These are phyloP conservation scores for Monosporascus cannonballus DNA, from an alignment of 2,329 filamentous ascomycete genomes.

Conservation along the genomic window DNA sequence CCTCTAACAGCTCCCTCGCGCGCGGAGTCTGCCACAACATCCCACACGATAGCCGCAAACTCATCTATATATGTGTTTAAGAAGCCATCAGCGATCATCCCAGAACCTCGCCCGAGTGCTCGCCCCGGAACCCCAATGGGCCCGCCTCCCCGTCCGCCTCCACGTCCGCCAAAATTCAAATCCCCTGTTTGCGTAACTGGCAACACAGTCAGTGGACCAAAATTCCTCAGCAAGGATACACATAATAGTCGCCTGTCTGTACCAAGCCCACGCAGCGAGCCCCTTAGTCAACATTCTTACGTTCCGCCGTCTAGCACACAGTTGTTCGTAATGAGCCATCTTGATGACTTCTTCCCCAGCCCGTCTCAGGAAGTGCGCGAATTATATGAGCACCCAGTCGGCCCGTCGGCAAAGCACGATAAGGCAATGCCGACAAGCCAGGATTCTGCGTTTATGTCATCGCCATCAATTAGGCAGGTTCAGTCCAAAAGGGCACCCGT, in stretches of 20 bases:
- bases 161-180: constrained; percentile 20
- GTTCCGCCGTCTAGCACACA: constrained; percentile 40
- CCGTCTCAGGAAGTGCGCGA: constrained; percentile 50
- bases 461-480: neutral
- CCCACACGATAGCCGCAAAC: neutral
- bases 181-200: constrained; percentile 3
- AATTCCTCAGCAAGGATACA: constrained; percentile 13
- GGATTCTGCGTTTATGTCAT: neutral
- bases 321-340: constrained; percentile 40
- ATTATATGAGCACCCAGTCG: constrained; percentile 33
- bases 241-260: neutral
- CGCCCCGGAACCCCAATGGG: constrained; percentile 17
- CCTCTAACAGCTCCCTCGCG: neutral
- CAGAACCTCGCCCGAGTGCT: constrained; percentile 8
- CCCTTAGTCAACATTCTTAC: neutral
- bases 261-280: neutral
- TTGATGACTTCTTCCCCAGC: constrained; percentile 51
- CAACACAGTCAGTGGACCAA: constrained; percentile 8
- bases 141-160: constrained; percentile 18
- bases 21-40: neutral
- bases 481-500: neutral
- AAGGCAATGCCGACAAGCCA: constrained; percentile 14
- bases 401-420: constrained; percentile 16
- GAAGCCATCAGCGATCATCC: constrained; percentile 1
- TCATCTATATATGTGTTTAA: constrained; percentile 1